Evolutionary conservation across 177 flowering plant genomes (phyloP).

Genomic region (Vitis hybrid): DNA sequence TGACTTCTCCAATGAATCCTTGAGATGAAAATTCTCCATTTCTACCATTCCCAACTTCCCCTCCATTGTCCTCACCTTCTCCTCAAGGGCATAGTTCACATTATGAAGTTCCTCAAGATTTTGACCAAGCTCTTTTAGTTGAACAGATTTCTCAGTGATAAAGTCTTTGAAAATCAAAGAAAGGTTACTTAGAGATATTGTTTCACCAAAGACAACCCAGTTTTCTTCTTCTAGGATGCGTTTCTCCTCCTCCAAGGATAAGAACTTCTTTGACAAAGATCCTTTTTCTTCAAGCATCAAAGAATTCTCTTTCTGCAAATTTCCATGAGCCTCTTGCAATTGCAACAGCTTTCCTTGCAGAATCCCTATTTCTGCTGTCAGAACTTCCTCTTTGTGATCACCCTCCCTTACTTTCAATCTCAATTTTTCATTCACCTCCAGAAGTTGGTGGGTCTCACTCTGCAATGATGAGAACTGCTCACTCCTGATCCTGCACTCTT

Average conservation of each 20-base stretch:
- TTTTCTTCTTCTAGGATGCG: slow-evolving; percentile 42
- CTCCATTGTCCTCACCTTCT: slow-evolving; percentile 26
- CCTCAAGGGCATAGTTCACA: slow-evolving; percentile 33
- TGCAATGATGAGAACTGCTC: slow-evolving; percentile 31
- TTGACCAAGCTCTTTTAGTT: slow-evolving; percentile 30
- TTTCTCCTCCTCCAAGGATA: slow-evolving; percentile 29
- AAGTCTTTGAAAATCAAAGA: slow-evolving; percentile 33
- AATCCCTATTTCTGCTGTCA: slow-evolving; percentile 31
- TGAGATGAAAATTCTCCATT: slow-evolving; percentile 38
- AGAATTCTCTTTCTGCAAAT: slow-evolving; percentile 33
- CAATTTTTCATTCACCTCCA: slow-evolving; percentile 41
- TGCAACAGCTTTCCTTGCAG: slow-evolving; percentile 29
- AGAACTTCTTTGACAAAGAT: slow-evolving; percentile 27
- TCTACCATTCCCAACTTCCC: slow-evolving; percentile 26
- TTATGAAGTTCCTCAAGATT: slow-evolving; percentile 29
- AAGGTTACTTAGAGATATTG: slow-evolving; percentile 31
- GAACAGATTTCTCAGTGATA: slow-evolving; percentile 33
- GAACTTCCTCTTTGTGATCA: slow-evolving; percentile 28
- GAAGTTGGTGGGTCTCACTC: slow-evolving; percentile 30
- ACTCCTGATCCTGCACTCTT: slow-evolving; percentile 28
- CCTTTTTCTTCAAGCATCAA: slow-evolving; percentile 38
- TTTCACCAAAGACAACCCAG: slow-evolving; percentile 28
- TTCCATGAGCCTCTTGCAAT: slow-evolving; percentile 27
- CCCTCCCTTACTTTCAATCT: slow-evolving; percentile 29
- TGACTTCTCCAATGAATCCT: slow-evolving; percentile 30